Percentiles rank a stretch among this genome's conserved stretches.
Conservation (phyloP, 139 green algal genomes). For the Zygnema cylindricum region DNA sequence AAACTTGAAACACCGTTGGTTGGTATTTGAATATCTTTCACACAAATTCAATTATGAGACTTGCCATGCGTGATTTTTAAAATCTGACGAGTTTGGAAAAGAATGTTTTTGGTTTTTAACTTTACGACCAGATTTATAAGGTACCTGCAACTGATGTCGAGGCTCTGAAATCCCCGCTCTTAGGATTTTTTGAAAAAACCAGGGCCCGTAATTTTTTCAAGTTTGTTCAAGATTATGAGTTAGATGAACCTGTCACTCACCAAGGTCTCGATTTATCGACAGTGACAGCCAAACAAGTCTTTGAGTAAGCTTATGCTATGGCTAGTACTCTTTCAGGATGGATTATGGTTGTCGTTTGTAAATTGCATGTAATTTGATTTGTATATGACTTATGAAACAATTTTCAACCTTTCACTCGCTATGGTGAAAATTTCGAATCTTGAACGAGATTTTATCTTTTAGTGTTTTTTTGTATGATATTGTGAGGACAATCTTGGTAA, state of each 20-base stretch:
- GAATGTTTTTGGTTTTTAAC: no score
- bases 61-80: no score
- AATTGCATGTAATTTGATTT: background rate
- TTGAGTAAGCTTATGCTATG: constrained; percentile 27
- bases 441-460: constrained; percentile 4
- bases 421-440: background rate
- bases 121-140: constrained; percentile 71
- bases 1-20: no score
- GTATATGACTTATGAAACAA: background rate
- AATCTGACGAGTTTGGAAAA: no score
- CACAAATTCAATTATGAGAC: no score
- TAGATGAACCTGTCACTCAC: constrained; percentile 81
- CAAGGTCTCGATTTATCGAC: constrained; percentile 82
- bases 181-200: constrained; percentile 98
- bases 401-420: background rate
- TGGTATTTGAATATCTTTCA: no score
- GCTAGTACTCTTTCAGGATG: no score
- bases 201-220: constrained; percentile 91
- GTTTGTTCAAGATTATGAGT: constrained; percentile 93
- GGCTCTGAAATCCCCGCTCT: constrained; percentile 87
- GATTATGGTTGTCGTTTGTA: no score
- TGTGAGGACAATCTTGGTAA: no score
- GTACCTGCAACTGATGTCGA: constrained; percentile 92
- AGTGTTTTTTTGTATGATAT: no score
- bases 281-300: constrained; percentile 87